Conservation (phyloP, 2,329 filamentous ascomycete genomes). For the Colletotrichum brevisporum region DNA sequence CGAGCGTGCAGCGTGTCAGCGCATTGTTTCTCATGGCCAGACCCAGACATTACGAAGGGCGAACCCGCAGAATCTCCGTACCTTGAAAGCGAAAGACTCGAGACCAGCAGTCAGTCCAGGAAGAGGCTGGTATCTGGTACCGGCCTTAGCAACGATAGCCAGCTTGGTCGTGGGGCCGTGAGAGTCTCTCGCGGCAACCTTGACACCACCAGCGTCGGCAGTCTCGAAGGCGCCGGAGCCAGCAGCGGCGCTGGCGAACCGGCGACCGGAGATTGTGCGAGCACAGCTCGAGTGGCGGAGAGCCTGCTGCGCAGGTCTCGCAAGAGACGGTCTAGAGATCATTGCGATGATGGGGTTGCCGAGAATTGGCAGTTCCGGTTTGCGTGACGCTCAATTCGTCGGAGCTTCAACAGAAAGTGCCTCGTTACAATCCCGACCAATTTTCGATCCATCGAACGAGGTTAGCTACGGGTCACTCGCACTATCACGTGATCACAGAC, state of each 20-base stretch:
- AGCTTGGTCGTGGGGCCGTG: constrained; percentile 91
- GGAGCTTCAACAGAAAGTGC: constrained; percentile 43
- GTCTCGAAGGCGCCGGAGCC: constrained; percentile 88
- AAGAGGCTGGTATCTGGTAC: constrained; percentile 90
- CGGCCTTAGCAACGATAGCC: constrained; percentile 92
- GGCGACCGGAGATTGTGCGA: constrained; percentile 64
- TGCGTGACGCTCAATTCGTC: constrained; percentile 43
- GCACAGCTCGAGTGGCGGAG: constrained; percentile 71
- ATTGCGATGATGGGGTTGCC: constrained; percentile 71
- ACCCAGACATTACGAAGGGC: constrained; percentile 8
- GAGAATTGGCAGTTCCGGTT: constrained; percentile 63
- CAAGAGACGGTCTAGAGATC: constrained; percentile 74
- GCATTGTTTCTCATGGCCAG: constrained; percentile 14
- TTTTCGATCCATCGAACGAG: constrained; percentile 43
- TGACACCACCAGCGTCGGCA: constrained; percentile 87
- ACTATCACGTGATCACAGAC: constrained; percentile 23
- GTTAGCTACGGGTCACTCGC: constrained; percentile 40
- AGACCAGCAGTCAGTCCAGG: constrained; percentile 92
- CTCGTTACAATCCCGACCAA: constrained; percentile 42
- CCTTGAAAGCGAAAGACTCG: constrained; percentile 98
- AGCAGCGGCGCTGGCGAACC: constrained; percentile 71
- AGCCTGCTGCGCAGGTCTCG: constrained; percentile 71
- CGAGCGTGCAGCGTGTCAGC: constrained; percentile 33
- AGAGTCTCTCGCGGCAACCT: constrained; percentile 92
- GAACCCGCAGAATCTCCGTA: constrained; percentile 53